phyloP scores from a whole-genome alignment of 2,329 filamentous ascomycete genomes.

The Exophiala aquamarina region DNA sequence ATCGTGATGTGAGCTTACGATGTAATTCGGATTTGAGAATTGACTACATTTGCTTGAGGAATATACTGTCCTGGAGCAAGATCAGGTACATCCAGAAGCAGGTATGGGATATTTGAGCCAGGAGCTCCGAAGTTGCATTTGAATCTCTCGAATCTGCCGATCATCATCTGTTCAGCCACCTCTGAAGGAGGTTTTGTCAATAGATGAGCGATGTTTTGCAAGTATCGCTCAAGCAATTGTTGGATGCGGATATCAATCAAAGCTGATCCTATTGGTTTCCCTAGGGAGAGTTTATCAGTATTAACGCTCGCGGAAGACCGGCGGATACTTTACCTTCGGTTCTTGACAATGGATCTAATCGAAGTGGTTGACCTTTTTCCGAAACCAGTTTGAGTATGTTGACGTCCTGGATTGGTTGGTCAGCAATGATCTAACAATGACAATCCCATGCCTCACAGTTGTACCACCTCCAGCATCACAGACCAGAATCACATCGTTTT shows the following conservation, averaged over 20 bases:
- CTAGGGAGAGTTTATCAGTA: conserved; percentile 17
- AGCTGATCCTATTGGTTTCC: conserved; percentile 38
- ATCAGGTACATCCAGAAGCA: conserved; percentile 33
- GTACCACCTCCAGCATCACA: conserved; percentile 55
- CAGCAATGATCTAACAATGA: background rate
- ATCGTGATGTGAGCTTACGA: conserved; percentile 25
- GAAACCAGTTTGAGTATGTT: conserved; percentile 32
- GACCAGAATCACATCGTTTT: conserved; percentile 47
- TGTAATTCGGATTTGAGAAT: conserved; percentile 34
- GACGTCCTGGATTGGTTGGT: conserved; percentile 27
- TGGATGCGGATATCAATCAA: conserved; percentile 36
- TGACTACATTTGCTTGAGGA: conserved; percentile 30
- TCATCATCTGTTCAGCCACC: conserved; percentile 33
- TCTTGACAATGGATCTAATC: conserved; percentile 29
- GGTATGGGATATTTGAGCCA: conserved; percentile 27
- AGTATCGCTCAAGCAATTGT: conserved; percentile 25
- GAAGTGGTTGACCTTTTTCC: conserved; percentile 26
- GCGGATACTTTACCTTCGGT: conserved; percentile 16
- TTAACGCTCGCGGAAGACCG: no score
- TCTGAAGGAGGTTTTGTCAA: conserved; percentile 24
- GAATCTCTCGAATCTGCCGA: conserved; percentile 33
- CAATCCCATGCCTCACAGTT: conserved; percentile 17
- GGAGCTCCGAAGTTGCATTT: conserved; percentile 36
- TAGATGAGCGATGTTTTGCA: conserved; percentile 26
- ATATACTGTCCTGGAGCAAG: conserved; percentile 24